Evolutionary conservation across 129 eudicot genomes (phyloP).

Genomic region (Flaveria sonorensis): DNA sequence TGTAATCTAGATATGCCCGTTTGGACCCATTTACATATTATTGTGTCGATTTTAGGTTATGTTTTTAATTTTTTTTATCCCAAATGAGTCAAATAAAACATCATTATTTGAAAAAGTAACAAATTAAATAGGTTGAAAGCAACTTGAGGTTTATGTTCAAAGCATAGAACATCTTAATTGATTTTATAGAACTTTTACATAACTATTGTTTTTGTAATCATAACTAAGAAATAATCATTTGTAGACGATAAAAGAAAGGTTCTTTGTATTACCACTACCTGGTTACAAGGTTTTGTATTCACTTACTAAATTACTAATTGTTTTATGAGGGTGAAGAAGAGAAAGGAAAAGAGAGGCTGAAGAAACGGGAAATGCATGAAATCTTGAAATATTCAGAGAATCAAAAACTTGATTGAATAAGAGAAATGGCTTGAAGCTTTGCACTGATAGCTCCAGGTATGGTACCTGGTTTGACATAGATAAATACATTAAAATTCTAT

Average conservation of each 20-base stretch:
- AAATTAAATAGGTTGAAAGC: background rate
- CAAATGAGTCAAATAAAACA: background rate
- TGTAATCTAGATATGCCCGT: background rate
- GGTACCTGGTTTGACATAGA: background rate
- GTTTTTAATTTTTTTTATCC: too few relatives aligned
- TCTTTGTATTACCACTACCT: background rate
- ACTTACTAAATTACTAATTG: background rate
- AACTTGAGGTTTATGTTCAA: background rate
- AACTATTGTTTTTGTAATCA: background rate
- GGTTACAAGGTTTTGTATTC: background rate
- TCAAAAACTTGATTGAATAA: slow-evolving; percentile 55
- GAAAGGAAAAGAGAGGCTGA: slow-evolving; percentile 53
- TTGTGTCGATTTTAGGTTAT: background rate
- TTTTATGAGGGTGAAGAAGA: slow-evolving; percentile 46
- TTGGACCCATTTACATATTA: background rate
- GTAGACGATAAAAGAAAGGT: background rate
- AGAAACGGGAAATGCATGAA: slow-evolving; percentile 83
- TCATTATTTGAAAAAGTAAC: background rate
- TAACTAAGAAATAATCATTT: background rate
- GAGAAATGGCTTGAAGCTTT: slow-evolving; percentile 78
- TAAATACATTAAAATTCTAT: background rate
- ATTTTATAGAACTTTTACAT: background rate
- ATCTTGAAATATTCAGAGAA: slow-evolving; percentile 44
- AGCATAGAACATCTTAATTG: background rate
- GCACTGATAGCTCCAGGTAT: slow-evolving; percentile 48